Conservation (phyloP, 1,284 basidiomycete species). For the Leucoagaricus sp. region DNA sequence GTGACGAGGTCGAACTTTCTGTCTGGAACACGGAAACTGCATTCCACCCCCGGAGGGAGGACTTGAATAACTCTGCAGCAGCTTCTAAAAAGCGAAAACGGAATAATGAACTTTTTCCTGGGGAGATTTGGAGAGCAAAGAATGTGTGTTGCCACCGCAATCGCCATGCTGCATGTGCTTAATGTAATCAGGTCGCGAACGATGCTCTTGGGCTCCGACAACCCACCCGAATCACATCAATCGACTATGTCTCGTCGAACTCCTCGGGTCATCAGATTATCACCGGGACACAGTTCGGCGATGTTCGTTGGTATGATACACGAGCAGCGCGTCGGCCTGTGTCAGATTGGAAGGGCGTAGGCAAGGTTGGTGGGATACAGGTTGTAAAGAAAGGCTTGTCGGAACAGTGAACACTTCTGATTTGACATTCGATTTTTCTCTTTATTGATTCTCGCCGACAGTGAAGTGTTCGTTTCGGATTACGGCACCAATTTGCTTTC, state of each 20-base stretch:
- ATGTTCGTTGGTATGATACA: constrained; percentile 81
- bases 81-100: constrained; percentile 70
- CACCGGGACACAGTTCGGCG: constrained; percentile 77
- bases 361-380: constrained; percentile 69
- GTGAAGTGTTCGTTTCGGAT: constrained; percentile 80
- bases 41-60: constrained; percentile 40
- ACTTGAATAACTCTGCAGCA: constrained; percentile 17
- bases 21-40: constrained; percentile 79
- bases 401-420: constrained; percentile 68
- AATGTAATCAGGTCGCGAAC: constrained; percentile 60
- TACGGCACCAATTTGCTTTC: constrained; percentile 68
- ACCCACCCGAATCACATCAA: constrained; percentile 76
- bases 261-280: constrained; percentile 56
- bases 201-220: constrained; percentile 79
- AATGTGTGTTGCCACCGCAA: constrained; percentile 47
- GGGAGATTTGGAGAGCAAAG: constrained; percentile 79
- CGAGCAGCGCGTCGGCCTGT: constrained; percentile 72
- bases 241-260: constrained; percentile 54
- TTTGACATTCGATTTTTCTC: too few relatives aligned
- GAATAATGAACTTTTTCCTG: constrained; percentile 59
- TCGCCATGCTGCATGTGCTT: not conserved
- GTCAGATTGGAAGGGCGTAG: constrained; percentile 63
- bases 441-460: constrained; percentile 29
- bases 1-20: constrained; percentile 87
- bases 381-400: constrained; percentile 58